Base-by-base conservation (phyloP, 2,329 filamentous ascomycete genomes). In the Coniochaeta sp. region DNA sequence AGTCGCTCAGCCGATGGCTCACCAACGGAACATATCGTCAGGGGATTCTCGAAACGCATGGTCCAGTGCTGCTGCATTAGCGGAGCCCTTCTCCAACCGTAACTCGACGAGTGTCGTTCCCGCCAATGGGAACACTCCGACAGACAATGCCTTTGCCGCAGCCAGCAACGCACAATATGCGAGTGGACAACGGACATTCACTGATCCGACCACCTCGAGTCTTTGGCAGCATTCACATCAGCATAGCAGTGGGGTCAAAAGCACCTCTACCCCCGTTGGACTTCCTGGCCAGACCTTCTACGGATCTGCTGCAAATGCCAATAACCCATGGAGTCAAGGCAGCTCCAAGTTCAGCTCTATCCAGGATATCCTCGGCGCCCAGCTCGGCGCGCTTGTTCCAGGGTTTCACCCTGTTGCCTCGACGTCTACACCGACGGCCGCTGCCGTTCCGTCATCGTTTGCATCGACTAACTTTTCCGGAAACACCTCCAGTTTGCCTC, bases 401-500 rank as follows among this genome's bases (percentile, higher is more conserved):
- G 38, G 38, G n/a, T 5, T n/a, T 24, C 38, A 14, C 3, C 20
- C 38, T 14, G 38, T 42, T 5, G 5, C 38, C 38, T 42, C 22
- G 4, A 22, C 38, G 26, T 13, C 38, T 14, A 13, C 20, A 2
- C 20, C 18, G 4, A 24, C 26, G 14, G 26, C 3, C 20, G 9
- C 38, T 26, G 22, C 10, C 38, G 20, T 9, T 18, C 63, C 63
- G 16, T 61, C 59, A 12, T 61, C 58, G 16, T 56, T 62, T 50
- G 61, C 62, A n/a, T 42, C 38, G 20, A 42, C 38, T 18, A 42
- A 26, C 20, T 64, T 63, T 24, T 55, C 57, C 8, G 53, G 53
- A 13, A 54, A 51, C 16, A 53, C 53, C 9, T 66, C 65, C 13
- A 64, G 61, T 48, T 53, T 68, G 27, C 65, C 67, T 6, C 58